Base-by-base conservation (phyloP, 129 eudicot genomes). In the Flaveria robusta region DNA sequence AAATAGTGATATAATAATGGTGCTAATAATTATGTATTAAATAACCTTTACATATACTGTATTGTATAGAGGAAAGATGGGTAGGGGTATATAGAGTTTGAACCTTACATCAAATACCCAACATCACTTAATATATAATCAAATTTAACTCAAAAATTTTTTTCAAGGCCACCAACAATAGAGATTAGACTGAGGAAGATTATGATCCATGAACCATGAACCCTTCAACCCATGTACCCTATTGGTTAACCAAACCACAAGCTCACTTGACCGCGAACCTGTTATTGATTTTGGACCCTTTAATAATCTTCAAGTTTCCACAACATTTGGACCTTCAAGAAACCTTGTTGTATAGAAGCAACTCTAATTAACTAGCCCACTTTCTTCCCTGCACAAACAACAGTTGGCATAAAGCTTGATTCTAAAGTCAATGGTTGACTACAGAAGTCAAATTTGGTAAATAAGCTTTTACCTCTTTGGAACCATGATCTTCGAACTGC, bases 401-500 rank as follows among this genome's bases (percentile, higher is more conserved):
- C 7, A 75, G 26, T 34, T 27, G 19, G 8, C 39, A 69, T 0
- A 47, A 47, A 47, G 14, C 16, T 47, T 15, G 14, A 47, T 12
- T 4, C n/a, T 18, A 13, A 37, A 60, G 70, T 16, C 78, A 43
- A 59, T 39, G 66, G 41, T 74, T 59, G 18, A 16, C 6, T 23
- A 42, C 14, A 24, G 4, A 26, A 26, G 49, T 77, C 60, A 26
- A 54, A 52, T 66, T 13, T 66, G 18, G 54, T 51, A 7, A 39
- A 54, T 58, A 56, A 4, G 75, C 45, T 7, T 55, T 39, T 80
- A 91, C 98, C 98, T 90, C 90, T 82, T 76, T 89, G 98, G 78
- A 93, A 93, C 98, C 98, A 93, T 64, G 98, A 87, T 79, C 96
- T 85, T 70, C 98, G 89, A 79, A 87, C 93, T 27, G 96, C 98